Evolutionary conservation across 257 asterid species (phyloP).

Genomic region (Leptodermis oblonga): DNA sequence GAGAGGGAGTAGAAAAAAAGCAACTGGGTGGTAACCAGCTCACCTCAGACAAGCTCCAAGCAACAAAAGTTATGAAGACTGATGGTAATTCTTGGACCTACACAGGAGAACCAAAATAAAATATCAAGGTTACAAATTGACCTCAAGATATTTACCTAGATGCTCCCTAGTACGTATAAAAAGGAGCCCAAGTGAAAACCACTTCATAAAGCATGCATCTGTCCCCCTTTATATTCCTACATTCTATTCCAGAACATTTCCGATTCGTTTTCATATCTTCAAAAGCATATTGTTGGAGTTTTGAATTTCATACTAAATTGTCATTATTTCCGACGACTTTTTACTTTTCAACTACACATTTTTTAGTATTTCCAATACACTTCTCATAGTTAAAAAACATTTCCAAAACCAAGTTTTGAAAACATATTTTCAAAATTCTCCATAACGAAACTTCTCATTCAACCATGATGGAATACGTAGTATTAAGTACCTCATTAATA

Average conservation of each 20-base stretch:
- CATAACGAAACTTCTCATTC: too few species aligned
- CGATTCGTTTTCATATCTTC: too few species aligned
- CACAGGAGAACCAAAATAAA: neutral
- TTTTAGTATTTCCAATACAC: too few species aligned
- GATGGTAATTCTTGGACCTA: constrained; percentile 77
- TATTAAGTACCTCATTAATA: constrained; percentile 48
- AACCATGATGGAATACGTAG: too few species aligned
- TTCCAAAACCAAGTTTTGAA: too few species aligned
- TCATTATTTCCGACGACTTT: too few species aligned
- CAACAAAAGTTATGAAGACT: constrained; percentile 66
- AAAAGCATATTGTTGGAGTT: too few species aligned
- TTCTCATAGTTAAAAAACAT: too few species aligned
- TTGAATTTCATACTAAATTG: too few species aligned
- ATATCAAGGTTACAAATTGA: neutral
- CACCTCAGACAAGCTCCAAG: constrained; percentile 90
- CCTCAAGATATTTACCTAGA: neutral
- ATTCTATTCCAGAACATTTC: neutral
- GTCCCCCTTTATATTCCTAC: neutral
- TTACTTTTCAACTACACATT: too few species aligned
- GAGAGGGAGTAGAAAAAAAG: neutral
- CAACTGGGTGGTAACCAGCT: constrained; percentile 17
- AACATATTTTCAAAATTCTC: too few species aligned
- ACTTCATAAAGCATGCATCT: constrained; percentile 5
- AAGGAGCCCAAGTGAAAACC: neutral
- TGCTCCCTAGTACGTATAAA: too few species aligned